phyloP scores from a whole-genome alignment of 1,284 basidiomycete genomes.

The Fomitopsis betulina region DNA sequence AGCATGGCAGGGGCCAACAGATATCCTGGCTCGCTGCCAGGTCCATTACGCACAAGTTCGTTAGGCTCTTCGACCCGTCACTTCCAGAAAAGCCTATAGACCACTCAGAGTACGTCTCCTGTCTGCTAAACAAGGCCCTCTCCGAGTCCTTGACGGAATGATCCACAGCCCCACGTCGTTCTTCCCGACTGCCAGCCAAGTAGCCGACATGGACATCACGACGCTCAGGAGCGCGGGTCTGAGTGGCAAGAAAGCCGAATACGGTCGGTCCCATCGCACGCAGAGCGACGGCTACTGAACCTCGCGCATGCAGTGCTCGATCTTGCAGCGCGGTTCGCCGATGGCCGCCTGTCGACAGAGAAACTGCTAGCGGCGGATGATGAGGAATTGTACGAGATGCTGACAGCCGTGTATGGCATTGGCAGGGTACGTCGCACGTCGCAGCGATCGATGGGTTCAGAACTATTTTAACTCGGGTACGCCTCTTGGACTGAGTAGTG shows the following conservation, averaged over 20 bases:
- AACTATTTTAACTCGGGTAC: background rate
- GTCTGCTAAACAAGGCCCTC: slow-evolving; percentile 6
- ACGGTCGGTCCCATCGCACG: slow-evolving; percentile 45
- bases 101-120: slow-evolving; percentile 18
- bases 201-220: slow-evolving; percentile 52
- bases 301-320: slow-evolving; percentile 56
- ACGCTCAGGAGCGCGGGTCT: slow-evolving; percentile 69
- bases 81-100: slow-evolving; percentile 65
- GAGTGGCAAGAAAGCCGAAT: slow-evolving; percentile 81
- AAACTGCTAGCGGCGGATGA: slow-evolving; percentile 69
- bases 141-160: background rate
- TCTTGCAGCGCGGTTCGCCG: slow-evolving; percentile 71
- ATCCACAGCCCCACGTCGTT: slow-evolving; percentile 26
- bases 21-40: slow-evolving; percentile 90
- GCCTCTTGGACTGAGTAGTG: slow-evolving; percentile 22
- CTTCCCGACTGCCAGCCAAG: slow-evolving; percentile 72
- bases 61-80: slow-evolving; percentile 66
- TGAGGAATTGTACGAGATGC: slow-evolving; percentile 69
- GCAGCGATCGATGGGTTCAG: background rate
- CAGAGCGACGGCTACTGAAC: background rate
- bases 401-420: slow-evolving; percentile 79
- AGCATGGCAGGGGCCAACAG: slow-evolving; percentile 66
- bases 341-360: slow-evolving; percentile 70
- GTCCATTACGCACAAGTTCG: slow-evolving; percentile 82
- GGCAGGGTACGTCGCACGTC: slow-evolving; percentile 50